Conservation (phyloP, 495 filamentous ascomycete species). For the Podospora fimiseda region DNA sequence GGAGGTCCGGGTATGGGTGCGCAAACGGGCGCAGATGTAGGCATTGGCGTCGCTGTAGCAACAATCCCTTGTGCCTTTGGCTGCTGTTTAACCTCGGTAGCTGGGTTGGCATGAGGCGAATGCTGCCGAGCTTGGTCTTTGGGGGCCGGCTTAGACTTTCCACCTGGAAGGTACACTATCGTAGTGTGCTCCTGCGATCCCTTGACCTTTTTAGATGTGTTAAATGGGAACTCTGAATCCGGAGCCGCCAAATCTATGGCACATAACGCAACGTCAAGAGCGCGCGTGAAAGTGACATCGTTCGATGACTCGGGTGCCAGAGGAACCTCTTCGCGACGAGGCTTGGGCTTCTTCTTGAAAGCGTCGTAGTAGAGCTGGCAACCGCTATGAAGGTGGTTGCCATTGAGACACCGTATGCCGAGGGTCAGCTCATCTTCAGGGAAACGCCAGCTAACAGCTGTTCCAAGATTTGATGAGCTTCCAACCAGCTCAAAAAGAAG, state of each 20-base stretch:
- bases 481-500: slow-evolving; percentile 28
- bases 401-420: slow-evolving; percentile 37
- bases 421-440: slow-evolving; percentile 38
- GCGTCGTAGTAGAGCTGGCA: slow-evolving; percentile 26
- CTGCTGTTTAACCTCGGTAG: not conserved
- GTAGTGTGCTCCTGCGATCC: slow-evolving; percentile 10
- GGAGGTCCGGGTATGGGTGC: not conserved
- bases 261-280: slow-evolving; percentile 17
- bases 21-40: too few species aligned
- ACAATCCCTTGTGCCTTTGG: not conserved
- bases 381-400: slow-evolving; percentile 19
- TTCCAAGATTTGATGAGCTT: slow-evolving; percentile 21
- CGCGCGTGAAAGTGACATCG: slow-evolving; percentile 17
- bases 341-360: slow-evolving; percentile 19
- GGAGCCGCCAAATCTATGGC: slow-evolving; percentile 18
- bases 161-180: slow-evolving; percentile 19
- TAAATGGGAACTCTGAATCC: slow-evolving; percentile 21
- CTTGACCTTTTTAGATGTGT: slow-evolving; percentile 4
- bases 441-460: slow-evolving; percentile 27
- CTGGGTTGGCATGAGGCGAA: not conserved
- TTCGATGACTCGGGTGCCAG: slow-evolving; percentile 12
- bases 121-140: not conserved
- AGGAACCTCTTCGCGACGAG: slow-evolving; percentile 19
- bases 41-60: too few species aligned
- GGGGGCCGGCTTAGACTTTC: slow-evolving; percentile 12